phyloP scores from a whole-genome alignment of 1,139 yeast genomes.

The Hanseniaspora uvarum region DNA sequence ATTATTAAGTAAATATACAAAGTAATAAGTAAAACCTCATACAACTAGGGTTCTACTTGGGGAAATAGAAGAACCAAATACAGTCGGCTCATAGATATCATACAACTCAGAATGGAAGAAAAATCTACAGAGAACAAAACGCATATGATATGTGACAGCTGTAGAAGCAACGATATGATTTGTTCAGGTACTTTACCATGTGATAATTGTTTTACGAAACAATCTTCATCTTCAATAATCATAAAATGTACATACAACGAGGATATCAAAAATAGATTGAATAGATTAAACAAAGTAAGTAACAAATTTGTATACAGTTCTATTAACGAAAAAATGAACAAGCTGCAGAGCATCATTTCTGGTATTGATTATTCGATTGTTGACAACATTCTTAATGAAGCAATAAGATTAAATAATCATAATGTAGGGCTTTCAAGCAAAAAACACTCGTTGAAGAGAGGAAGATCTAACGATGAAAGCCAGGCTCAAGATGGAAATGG shows the following conservation, averaged over 20 bases:
- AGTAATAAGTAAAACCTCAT: too few species aligned
- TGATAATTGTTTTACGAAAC: constrained; percentile 23
- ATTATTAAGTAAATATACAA: too few species aligned
- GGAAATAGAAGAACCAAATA: neutral
- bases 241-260: constrained; percentile 15
- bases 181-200: constrained; percentile 44
- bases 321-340: constrained; percentile 4
- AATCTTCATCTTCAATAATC: neutral
- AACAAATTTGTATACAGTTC: constrained; percentile 6
- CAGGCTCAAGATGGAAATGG: neutral
- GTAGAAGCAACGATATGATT: constrained; percentile 50
- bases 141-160: constrained; percentile 51
- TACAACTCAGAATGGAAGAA: neutral
- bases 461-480: neutral
- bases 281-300: neutral
- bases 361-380: neutral
- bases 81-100: neutral
- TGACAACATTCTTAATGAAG: neutral
- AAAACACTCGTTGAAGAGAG: neutral
- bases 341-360: neutral
- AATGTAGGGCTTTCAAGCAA: neutral
- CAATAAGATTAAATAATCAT: neutral
- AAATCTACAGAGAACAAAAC: constrained; percentile 17
- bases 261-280: constrained; percentile 5
- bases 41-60: too few species aligned